Evolutionary conservation across 805 yeast species (phyloP).

Genomic region (Wickerhamomyces subpelliculosus): DNA sequence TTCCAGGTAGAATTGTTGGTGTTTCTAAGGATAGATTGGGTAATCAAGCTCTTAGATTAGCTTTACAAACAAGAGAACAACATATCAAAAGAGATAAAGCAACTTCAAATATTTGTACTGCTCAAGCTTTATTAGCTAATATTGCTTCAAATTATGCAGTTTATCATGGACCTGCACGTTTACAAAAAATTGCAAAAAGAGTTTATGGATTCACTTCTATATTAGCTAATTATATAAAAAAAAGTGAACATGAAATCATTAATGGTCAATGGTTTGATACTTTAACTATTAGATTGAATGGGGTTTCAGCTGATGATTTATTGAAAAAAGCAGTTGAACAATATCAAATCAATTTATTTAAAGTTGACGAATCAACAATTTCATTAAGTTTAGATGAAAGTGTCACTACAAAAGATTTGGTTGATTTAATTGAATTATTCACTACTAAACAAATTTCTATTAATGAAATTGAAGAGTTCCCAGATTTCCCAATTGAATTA

Average conservation of each 20-base stretch:
- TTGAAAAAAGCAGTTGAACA: conserved; percentile 49
- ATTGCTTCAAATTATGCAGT: conserved; percentile 94
- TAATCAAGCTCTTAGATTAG: conserved; percentile 81
- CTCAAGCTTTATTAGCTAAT: conserved; percentile 93
- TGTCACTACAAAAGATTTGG: conserved; percentile 55
- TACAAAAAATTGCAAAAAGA: conserved; percentile 69
- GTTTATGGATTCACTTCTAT: conserved; percentile 68
- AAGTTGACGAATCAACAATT: conserved; percentile 52
- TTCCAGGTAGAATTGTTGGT: conserved; percentile 96
- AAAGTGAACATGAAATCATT: conserved; percentile 39
- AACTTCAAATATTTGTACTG: conserved; percentile 95
- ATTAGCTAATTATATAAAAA: conserved; percentile 53
- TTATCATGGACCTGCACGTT: conserved; percentile 90
- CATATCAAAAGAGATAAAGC: conserved; percentile 97
- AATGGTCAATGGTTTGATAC: conserved; percentile 84
- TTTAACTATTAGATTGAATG: conserved; percentile 52
- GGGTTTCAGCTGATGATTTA: conserved; percentile 48
- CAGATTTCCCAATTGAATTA: conserved; percentile 42
- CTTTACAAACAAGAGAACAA: conserved; percentile 96
- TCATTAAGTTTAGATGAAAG: conserved; percentile 92
- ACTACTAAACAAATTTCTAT: conserved; percentile 29
- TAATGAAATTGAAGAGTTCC: conserved; percentile 29
- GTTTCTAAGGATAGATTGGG: conserved; percentile 88
- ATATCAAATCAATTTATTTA: conserved; percentile 71
- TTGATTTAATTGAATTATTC: conserved; percentile 52